Base-by-base conservation (phyloP, 257 asterid species). In the Cinchona pubescens region DNA sequence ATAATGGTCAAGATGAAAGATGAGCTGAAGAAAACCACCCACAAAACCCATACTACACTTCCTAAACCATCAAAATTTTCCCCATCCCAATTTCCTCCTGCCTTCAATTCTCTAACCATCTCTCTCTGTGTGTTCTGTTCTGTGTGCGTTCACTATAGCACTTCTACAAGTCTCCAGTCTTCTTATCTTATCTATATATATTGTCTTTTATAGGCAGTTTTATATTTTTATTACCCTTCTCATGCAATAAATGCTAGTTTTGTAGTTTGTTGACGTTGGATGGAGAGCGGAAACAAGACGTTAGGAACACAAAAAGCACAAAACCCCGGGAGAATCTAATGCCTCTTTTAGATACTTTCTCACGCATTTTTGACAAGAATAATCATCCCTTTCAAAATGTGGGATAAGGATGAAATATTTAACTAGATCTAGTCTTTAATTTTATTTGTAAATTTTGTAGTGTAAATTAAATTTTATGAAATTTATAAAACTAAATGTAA, bases 101-200 rank as follows among this genome's bases (percentile, higher is more conserved):
- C 73, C 62, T 48, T 80, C 70, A 63, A 42, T 61, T 55, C 80
- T 67, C 87, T 76, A 68, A 71, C 81, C 89, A 79, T 83, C 11
- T 68, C 37, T 61, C 35, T n/a, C 64, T 8, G 0, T 61, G 18
- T 14, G 7, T 38, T 30, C 7, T 14, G 7, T 38, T 30, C 7
- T 56, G 25, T 25, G 14, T 43, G 34, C 43, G 55, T 38, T 56
- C 40, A 55, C 37, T n/a, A 5, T 7, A 55, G 75, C 37, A 53
- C 51, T 55, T 53, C 49, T 67, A 71, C 75, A 13, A 72, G 55
- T 71, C 21, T 25, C 23, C 11, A 53, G 35, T 6, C 25, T 34
- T 3, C 32, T 23, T 56, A 56, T 56, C 65, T 53, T 53, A 53
- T 71, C 75, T 9, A 5, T 56, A 37, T 19, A 38, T 15, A 23